phyloP scores from a whole-genome alignment of 331 rosid species.

The Saraca asoca region DNA sequence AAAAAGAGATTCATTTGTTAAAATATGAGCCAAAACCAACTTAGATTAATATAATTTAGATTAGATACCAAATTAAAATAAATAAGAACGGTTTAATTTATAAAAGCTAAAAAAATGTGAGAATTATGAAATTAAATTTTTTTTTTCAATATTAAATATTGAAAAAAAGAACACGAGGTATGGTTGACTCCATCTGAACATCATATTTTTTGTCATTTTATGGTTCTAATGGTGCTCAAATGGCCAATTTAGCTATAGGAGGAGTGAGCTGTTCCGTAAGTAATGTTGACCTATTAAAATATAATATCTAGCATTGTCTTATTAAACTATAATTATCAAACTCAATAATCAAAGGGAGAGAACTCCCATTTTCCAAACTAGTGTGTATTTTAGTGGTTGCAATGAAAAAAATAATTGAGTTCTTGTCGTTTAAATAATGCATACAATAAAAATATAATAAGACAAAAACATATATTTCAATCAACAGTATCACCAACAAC shows the following conservation, averaged over 20 bases:
- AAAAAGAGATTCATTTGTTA: not conserved
- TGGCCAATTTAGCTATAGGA: constrained; percentile 38
- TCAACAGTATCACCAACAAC: constrained; percentile 26
- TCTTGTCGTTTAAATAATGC: constrained; percentile 35
- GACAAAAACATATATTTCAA: constrained; percentile 40
- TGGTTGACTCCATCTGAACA: constrained; percentile 45
- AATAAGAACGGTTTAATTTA: no score
- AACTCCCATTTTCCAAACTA: constrained; percentile 8
- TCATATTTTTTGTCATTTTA: constrained; percentile 47
- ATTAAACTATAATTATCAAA: constrained; percentile 16
- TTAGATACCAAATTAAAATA: no score
- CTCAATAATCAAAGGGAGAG: constrained; percentile 36
- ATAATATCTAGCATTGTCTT: not conserved
- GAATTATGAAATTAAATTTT: no score
- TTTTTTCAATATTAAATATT: not conserved
- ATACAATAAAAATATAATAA: constrained; percentile 29
- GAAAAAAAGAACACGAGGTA: constrained; percentile 30
- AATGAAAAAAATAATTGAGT: constrained; percentile 30
- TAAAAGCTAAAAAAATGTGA: no score
- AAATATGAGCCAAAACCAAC: no score
- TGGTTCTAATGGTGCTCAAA: constrained; percentile 33
- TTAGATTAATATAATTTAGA: no score
- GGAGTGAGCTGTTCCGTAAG: constrained; percentile 35
- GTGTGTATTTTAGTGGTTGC: constrained; percentile 9
- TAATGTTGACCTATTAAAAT: constrained; percentile 10